These are phyloP conservation scores for Neopestalotiopsis clavispora DNA, from an alignment of 2,329 filamentous ascomycete genomes.

Conservation along the genomic window DNA sequence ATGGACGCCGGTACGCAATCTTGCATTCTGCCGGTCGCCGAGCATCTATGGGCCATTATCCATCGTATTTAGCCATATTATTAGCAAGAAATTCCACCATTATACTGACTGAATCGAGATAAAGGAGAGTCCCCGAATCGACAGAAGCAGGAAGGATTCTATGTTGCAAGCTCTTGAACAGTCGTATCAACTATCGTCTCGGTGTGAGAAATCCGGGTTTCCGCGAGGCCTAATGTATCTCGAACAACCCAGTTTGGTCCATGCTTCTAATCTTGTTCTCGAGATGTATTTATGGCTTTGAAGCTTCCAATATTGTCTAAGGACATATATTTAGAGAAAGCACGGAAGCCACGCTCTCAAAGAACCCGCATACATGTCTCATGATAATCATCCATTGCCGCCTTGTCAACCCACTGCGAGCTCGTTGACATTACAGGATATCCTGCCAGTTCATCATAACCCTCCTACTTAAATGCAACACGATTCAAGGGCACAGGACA, in stretches of 20 bases:
- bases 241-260: neutral
- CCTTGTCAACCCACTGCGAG: too few relatives aligned
- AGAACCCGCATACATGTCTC: too few relatives aligned
- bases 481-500: too few relatives aligned
- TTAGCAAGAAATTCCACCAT: neutral
- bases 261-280: neutral
- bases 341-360: too few relatives aligned
- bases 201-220: neutral
- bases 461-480: too few relatives aligned
- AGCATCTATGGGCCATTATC: neutral
- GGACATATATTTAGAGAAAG: too few relatives aligned
- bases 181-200: neutral
- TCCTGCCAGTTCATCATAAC: too few relatives aligned
- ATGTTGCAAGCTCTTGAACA: neutral
- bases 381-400: too few relatives aligned
- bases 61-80: neutral
- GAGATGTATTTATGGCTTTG: neutral
- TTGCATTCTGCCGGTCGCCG: neutral
- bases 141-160: neutral
- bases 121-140: neutral
- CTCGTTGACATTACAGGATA: too few relatives aligned
- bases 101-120: neutral
- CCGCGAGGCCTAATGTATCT: neutral
- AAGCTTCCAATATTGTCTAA: neutral
- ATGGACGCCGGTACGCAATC: neutral